A percentile compares a stretch with the other conserved stretches of the same genome.
These are phyloP conservation scores for Hypoxylon sp. DNA, from an alignment of 2,329 filamentous ascomycete genomes.

Conservation along the genomic window DNA sequence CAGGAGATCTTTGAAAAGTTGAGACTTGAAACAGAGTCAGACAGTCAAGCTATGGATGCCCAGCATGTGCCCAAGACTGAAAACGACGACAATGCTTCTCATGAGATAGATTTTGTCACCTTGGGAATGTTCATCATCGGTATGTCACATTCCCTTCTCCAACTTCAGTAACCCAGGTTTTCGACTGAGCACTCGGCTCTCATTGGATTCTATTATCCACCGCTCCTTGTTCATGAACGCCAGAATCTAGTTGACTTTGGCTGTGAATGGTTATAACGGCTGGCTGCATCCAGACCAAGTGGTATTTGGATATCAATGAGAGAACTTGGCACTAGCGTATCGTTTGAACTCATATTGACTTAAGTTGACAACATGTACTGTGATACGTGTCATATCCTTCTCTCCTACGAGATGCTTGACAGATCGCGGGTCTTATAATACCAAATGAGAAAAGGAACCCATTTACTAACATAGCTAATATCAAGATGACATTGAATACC, in stretches of 20 bases:
- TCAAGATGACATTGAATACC: conserved; percentile 91
- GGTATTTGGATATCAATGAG: conserved; percentile 12
- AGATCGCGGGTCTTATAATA: conserved; percentile 1
- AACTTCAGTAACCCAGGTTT: background rate
- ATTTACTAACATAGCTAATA: conserved; percentile 41
- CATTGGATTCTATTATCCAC: conserved; percentile 14
- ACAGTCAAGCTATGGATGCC: conserved; percentile 40
- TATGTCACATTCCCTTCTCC: conserved; percentile 54
- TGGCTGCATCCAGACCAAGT: conserved; percentile 28
- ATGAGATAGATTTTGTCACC: conserved; percentile 74
- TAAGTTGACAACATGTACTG: background rate
- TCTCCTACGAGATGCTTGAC: background rate
- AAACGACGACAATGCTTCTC: conserved; percentile 41
- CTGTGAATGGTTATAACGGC: conserved; percentile 17
- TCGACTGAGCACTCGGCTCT: conserved; percentile 1
- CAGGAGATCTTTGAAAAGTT: conserved; percentile 24
- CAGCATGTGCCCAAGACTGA: conserved; percentile 41
- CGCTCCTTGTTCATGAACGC: conserved; percentile 13
- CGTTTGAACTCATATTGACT: conserved; percentile 8
- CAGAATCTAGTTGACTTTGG: conserved; percentile 1
- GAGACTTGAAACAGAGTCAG: conserved; percentile 27
- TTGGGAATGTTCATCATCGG: conserved; percentile 82
- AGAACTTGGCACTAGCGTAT: conserved; percentile 2
- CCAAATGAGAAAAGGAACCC: background rate
- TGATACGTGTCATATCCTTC: background rate